Conservation (phyloP, 1,284 basidiomycete genomes). For the Puccinia triticina region DNA sequence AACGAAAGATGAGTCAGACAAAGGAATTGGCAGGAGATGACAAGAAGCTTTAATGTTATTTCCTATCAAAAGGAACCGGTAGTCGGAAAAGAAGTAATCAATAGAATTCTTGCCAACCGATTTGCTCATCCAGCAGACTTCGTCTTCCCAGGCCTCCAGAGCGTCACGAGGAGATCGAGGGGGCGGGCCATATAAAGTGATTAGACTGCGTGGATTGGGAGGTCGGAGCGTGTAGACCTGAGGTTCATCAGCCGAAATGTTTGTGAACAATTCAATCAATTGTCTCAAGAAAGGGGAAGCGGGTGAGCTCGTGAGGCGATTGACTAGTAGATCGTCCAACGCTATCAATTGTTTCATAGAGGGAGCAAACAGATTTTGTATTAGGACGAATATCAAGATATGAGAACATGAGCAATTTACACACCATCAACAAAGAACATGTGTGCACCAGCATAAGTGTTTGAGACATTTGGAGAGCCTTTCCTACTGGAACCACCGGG, state of each 20-base stretch:
- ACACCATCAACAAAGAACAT: constrained; percentile 92
- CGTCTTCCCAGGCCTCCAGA: constrained; percentile 75
- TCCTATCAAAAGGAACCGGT: background rate
- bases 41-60: background rate
- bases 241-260: constrained; percentile 66
- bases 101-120: constrained; percentile 54
- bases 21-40: constrained; percentile 3
- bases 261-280: constrained; percentile 45
- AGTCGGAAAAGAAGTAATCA: background rate
- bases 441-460: constrained; percentile 83
- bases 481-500: constrained; percentile 16
- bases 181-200: constrained; percentile 80
- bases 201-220: constrained; percentile 71
- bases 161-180: constrained; percentile 66
- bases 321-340: constrained; percentile 45
- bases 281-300: constrained; percentile 39
- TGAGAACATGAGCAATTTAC: constrained; percentile 55
- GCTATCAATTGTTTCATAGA: background rate
- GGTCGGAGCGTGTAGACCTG: constrained; percentile 77
- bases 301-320: constrained; percentile 37
- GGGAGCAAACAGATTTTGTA: background rate
- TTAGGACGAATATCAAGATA: background rate
- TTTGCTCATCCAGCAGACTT: constrained; percentile 69
- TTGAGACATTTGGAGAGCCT: constrained; percentile 41
- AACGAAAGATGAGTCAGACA: constrained; percentile 40